Evolutionary conservation across 345 rosid species (phyloP).

Genomic region (Eucalyptus marginata): DNA sequence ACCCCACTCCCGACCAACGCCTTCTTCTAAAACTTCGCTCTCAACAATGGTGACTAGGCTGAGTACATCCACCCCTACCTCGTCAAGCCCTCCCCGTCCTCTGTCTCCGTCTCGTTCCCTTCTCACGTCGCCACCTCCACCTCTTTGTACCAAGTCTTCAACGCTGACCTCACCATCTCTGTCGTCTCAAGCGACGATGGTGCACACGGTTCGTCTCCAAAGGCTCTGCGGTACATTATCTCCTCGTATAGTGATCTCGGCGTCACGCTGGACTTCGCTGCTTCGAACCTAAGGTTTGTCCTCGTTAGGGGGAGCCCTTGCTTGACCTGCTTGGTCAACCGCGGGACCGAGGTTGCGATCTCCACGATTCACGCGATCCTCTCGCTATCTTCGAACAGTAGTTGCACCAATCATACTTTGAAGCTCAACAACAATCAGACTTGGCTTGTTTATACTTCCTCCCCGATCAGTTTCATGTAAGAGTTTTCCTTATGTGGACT

Average conservation of each 20-base stretch:
- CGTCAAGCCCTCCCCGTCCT: constrained; percentile 44
- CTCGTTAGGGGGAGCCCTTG: constrained; percentile 89
- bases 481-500: too few relatives aligned
- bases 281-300: constrained; percentile 54
- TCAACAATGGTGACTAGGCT: constrained; percentile 67
- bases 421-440: constrained; percentile 74
- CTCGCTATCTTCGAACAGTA: constrained; percentile 25
- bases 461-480: too few relatives aligned
- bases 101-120: constrained; percentile 70
- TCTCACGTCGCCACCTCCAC: constrained; percentile 39
- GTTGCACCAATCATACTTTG: constrained; percentile 44
- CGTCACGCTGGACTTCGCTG: constrained; percentile 65
- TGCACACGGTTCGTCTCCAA: too few relatives aligned
- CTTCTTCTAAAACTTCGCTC: constrained; percentile 86
- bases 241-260: constrained; percentile 65
- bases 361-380: constrained; percentile 71
- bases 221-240: constrained; percentile 24
- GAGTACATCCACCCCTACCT: constrained; percentile 94
- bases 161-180: constrained; percentile 54
- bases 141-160: constrained; percentile 50
- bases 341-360: constrained; percentile 29
- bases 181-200: constrained; percentile 9
- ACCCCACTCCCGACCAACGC: constrained; percentile 74
- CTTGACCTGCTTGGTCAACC: constrained; percentile 46
- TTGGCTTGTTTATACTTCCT: constrained; percentile 46